Evolutionary conservation across 441 rosid species (phyloP), one percentile per base, ranked within the genome.

Genomic region (Euphorbia celastroides): DNA sequence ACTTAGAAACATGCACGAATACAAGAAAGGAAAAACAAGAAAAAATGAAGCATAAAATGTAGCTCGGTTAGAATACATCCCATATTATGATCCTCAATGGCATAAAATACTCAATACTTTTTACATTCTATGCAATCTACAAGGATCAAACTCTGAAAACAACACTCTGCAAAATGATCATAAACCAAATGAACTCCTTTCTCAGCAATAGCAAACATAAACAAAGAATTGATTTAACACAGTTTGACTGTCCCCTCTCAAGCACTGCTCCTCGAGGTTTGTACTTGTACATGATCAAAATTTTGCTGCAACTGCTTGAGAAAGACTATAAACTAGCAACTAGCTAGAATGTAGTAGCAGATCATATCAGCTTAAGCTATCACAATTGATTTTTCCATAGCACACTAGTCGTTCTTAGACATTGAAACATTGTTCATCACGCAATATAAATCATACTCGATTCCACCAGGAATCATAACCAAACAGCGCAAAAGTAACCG

Each of bases 151-250:
- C n/a, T 56, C 32, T n/a, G n/a, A n/a, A n/a, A 26, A 27, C 5
- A 25, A 5, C 34, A 2, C 12, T n/a, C n/a, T n/a, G n/a, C n/a
- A n/a, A n/a, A n/a, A n/a, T n/a, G n/a, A n/a, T n/a, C n/a, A n/a
- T n/a, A n/a, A 56, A 26, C 60, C 32, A 56, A 56, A 56, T 56
- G 60, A 16, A 56, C 34, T 56, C 17, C 9, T 56, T 25, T 54
- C 58, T 25, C 31, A 54, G 58, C 30, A 23, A 23, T n/a, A 54
- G 16, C 58, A 25, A 54, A 28, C 0, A 54, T 3, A 1, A 54
- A 19, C 25, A 7, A 52, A 52, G 20, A 17, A 19, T 27, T 44
- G 23, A 22, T 19, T 52, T 22, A 13, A 19, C 26, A 19, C 5
- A 0, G 2, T 50, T 8, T 50, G 20, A 50, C 20, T n/a, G n/a